Conservation (phyloP, 2,329 filamentous ascomycete species). For the Shiraia sp. region DNA sequence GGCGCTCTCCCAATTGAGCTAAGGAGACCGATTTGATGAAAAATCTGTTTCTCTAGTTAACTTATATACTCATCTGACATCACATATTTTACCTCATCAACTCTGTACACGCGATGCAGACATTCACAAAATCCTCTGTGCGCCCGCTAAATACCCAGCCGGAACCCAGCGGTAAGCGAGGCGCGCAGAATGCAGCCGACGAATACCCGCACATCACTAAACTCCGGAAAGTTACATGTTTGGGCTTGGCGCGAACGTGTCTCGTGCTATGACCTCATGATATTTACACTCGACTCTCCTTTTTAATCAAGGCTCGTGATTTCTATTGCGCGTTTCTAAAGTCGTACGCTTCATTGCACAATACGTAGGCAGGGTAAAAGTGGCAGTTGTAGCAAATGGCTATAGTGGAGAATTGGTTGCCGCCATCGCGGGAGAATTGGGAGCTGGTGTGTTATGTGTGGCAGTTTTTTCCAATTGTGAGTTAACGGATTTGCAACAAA, state of each 20-base stretch:
- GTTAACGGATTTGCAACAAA: slow-evolving; percentile 11
- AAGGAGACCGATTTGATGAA: slow-evolving; percentile 30
- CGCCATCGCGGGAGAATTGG: slow-evolving; percentile 57
- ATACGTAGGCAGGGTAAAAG: no score
- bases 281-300: background rate
- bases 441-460: slow-evolving; percentile 50
- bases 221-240: no score
- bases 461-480: slow-evolving; percentile 57
- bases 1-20: slow-evolving; percentile 39
- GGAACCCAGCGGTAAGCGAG: no score
- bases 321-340: background rate
- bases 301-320: background rate
- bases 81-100: no score
- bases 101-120: no score
- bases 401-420: slow-evolving; percentile 50
- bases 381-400: slow-evolving; percentile 36
- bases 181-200: no score
- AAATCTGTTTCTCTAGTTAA: no score
- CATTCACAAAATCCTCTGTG: no score
- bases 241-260: slow-evolving; percentile 17
- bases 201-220: no score
- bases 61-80: no score
- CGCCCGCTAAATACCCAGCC: no score
- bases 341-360: background rate
- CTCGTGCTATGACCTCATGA: slow-evolving; percentile 22